Base-by-base conservation (phyloP, 768 basidiomycete species). In the Mycena metata region DNA sequence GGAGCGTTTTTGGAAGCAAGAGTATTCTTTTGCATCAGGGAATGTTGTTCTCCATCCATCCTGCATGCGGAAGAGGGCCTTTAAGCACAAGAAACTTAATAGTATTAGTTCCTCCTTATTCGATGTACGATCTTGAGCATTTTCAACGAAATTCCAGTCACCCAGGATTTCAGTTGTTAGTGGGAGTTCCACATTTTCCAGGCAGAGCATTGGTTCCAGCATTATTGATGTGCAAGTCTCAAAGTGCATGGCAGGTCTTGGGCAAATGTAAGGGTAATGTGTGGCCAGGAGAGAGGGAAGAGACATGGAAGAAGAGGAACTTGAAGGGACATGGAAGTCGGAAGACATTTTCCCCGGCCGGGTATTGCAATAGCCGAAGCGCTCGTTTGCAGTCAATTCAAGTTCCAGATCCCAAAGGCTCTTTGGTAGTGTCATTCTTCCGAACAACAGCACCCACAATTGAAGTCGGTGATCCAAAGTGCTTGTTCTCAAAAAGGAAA, bases 31-130 rank as follows among this genome's bases (percentile, higher is more conserved):
- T 21, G n/a, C 46, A 47, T 49, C 56, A 39, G 42, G 55, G 30
- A 58, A 65, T 24, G 55, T 65, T 35, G 55, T 24, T 12, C 64
- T 19, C 64, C 64, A 65, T 15, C 64, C 64, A 46, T 65, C 64
- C 41, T 65, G 54, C 43, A 58, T 47, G 30, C 36, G 33, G 43
- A 64, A 52, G 16, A 65, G 51, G 5, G 33, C 41, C 17, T 58
- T 65, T 26, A 65, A 39, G 30, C 63, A 21, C 49, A 21, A 24
- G 23, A 64, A 64, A 35, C 54, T 56, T 19, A 56, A 15, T 21
- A 55, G 63, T 23, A 57, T 36, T 24, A 9, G 7, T 19, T 46
- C 43, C 17, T 36, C 35, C 26, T 47, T 30, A 55, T 63, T 49
- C 17, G 45, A 49, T 24, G 24, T 21, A 24, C 46, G 45, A 23